Percentiles rank a stretch among this genome's conserved stretches.
Evolutionary conservation across 805 yeast genomes (phyloP).

Genomic region (Schizosaccharomyces octosporus): DNA sequence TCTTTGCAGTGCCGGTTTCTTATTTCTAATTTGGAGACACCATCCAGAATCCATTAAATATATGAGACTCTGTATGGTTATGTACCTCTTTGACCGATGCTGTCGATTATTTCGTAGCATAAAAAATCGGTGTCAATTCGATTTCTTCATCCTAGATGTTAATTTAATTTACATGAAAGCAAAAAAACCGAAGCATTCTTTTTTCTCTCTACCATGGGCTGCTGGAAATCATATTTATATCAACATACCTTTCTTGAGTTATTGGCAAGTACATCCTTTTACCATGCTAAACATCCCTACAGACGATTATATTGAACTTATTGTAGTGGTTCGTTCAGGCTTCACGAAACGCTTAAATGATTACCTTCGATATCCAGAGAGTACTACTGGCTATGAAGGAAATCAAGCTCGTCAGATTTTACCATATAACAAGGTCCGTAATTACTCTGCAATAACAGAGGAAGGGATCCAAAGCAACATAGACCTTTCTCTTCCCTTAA

Average conservation of each 20-base stretch:
- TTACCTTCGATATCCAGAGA: not conserved
- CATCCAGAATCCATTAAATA: not conserved
- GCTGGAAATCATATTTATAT: slow-evolving; percentile 9
- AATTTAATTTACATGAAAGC: not conserved
- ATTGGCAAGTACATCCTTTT: slow-evolving; percentile 9
- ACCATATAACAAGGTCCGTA: not conserved
- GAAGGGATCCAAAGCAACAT: not conserved
- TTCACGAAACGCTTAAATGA: not conserved
- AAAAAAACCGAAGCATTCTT: not conserved
- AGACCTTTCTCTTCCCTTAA: not conserved
- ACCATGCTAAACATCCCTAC: slow-evolving; percentile 20
- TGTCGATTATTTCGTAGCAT: not conserved
- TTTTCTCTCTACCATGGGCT: slow-evolving; percentile 5
- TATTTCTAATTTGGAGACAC: not conserved
- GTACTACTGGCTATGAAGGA: too few relatives aligned
- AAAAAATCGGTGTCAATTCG: not conserved
- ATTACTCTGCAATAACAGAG: not conserved
- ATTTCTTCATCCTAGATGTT: not conserved
- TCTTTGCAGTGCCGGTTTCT: too few relatives aligned
- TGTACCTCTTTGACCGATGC: not conserved
- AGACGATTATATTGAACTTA: slow-evolving; percentile 8
- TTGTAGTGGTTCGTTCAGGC: not conserved
- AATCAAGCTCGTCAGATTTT: not conserved
- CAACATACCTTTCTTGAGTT: slow-evolving; percentile 7
- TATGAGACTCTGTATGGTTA: not conserved